These are phyloP conservation scores for Coemansia sp. DNA, from an alignment of 192 early-diverging fungal species.

Conservation along the genomic window DNA sequence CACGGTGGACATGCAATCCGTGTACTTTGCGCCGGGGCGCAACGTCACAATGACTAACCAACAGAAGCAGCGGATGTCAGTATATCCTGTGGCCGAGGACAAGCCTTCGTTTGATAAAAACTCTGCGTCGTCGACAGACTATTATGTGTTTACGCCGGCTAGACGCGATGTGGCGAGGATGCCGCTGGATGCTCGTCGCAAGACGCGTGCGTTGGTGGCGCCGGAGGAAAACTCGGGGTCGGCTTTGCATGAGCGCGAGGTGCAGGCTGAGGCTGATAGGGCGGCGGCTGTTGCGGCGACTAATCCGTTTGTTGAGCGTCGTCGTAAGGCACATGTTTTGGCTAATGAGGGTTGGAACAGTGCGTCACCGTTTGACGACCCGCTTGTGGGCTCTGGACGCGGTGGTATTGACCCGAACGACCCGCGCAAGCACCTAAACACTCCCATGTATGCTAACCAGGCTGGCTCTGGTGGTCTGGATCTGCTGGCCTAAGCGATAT, in stretches of 20 bases:
- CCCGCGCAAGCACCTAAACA: conserved; percentile 44
- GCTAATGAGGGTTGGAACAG: conserved; percentile 22
- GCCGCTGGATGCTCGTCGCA: conserved; percentile 24
- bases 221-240: conserved; percentile 7
- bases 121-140: conserved; percentile 43
- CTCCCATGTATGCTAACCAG: conserved; percentile 39
- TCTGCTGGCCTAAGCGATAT: conserved; percentile 1
- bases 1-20: conserved; percentile 38
- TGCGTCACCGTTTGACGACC: conserved; percentile 27
- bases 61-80: conserved; percentile 23
- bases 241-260: conserved; percentile 20
- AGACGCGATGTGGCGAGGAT: conserved; percentile 10
- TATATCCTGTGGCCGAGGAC: conserved; percentile 5
- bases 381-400: conserved; percentile 12
- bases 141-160: conserved; percentile 46
- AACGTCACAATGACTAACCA: conserved; percentile 45
- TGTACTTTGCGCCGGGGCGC: conserved; percentile 50
- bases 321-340: conserved; percentile 24
- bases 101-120: conserved; percentile 28
- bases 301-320: conserved; percentile 42
- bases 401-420: conserved; percentile 32
- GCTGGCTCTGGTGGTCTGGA: conserved; percentile 16
- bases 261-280: conserved; percentile 4
- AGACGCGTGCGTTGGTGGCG: conserved; percentile 17
- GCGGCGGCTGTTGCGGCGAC: conserved; percentile 2